Evolutionary conservation across 345 rosid species (phyloP), one percentile per base, ranked within the genome.

Genomic region (Rubroshorea leprosula): DNA sequence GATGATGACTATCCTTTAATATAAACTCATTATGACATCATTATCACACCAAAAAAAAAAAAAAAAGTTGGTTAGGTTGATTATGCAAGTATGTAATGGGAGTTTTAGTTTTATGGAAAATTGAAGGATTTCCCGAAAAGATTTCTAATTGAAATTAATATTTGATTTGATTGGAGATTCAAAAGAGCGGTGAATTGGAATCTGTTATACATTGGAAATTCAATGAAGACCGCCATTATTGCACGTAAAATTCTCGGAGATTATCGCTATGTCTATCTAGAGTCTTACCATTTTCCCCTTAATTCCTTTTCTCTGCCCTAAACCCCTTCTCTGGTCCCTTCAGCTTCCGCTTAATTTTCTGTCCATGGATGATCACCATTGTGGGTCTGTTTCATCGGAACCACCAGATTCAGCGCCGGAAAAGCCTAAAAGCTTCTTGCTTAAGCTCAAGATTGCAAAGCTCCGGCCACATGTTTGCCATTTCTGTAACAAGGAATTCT

Each of bases 401-500:
- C 21, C 49, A 17, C 45, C 41, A 26, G 51, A 43, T 49, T 48
- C 21, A 27, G 18, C 46, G 27, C 15, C 23, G 0, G 5, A n/a
- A 27, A 41, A 53, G 21, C 45, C 51, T 16, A 43, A 26, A 23
- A 54, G 31, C 0, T 19, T 62, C 2, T 41, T 41, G 1, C 16
- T 62, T 14, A 44, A 51, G 58, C 44, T 53, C 16, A 62, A 62
- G 21, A 15, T 52, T 44, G 6, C 54, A 13, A 44, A 52, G 13
- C 3, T 21, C 26, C 26, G 35, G 5, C 25, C 20, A 3, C 74
- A 72, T 57, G 52, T 55, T 4, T 76, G 77, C 55, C 54, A 61
- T 54, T 55, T 76, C 6, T 76, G 80, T 48, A 13, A 43, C 14
- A 76, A 69, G 23, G 72, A 54, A 45, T 76, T 76, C 46, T 44